phyloP scores from a whole-genome alignment of 768 basidiomycete species.

The Lactarius psammicola region DNA sequence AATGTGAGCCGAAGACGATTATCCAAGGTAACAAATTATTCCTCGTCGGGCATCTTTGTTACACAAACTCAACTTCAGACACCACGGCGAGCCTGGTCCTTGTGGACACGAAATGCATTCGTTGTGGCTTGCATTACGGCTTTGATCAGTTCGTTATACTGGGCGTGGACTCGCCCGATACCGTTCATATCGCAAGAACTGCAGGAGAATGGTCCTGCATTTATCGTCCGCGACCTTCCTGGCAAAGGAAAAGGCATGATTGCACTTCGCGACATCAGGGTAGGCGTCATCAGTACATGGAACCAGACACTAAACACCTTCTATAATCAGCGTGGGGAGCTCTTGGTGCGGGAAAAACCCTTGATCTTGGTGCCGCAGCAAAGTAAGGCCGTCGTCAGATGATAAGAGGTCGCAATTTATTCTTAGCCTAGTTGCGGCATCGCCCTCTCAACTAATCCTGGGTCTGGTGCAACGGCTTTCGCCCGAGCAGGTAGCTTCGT shows the following conservation, averaged over 20 bases:
- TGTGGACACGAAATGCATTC: not conserved
- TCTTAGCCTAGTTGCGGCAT: conserved; percentile 40
- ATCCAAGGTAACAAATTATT: conserved; percentile 1
- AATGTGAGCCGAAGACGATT: not conserved
- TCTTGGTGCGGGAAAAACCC: conserved; percentile 54
- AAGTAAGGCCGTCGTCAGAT: conserved; percentile 36
- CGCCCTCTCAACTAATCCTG: conserved; percentile 47
- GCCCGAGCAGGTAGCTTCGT: conserved; percentile 40
- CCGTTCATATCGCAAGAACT: not conserved
- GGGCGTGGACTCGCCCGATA: not conserved
- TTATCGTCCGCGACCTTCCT: conserved; percentile 21
- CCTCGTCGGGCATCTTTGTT: not conserved
- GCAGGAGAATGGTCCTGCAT: conserved; percentile 2
- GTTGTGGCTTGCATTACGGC: not conserved
- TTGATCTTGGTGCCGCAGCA: conserved; percentile 50
- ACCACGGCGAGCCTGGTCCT: not conserved
- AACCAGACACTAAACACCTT: not conserved
- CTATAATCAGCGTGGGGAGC: conserved; percentile 52
- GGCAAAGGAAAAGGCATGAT: conserved; percentile 26
- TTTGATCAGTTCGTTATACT: conserved; percentile 6
- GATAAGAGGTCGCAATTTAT: not conserved
- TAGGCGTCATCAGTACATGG: not conserved
- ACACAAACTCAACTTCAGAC: not conserved
- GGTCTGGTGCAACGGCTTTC: conserved; percentile 38
- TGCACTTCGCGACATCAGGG: conserved; percentile 16